Percentiles rank a stretch among this genome's conserved stretches.
Conservation (phyloP, 495 filamentous ascomycete species). For the Evernia prunastri region DNA sequence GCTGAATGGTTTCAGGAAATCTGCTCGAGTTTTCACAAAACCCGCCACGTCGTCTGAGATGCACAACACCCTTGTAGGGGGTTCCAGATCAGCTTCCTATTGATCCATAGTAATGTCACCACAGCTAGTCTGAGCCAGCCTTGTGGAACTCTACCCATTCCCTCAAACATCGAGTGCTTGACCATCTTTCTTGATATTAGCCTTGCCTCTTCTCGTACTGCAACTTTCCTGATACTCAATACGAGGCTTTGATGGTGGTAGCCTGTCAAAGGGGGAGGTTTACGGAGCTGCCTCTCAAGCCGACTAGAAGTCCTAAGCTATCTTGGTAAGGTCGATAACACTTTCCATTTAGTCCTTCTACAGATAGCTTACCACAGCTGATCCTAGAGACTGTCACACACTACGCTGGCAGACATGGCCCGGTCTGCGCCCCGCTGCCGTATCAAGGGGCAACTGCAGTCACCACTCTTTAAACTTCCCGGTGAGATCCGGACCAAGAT, state of each 20-base stretch:
- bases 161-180: not conserved
- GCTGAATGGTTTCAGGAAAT: not conserved
- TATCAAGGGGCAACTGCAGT: slow-evolving; percentile 22
- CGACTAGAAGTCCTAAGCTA: not conserved
- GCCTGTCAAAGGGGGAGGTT: not conserved
- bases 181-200: not conserved
- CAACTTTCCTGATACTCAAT: not conserved
- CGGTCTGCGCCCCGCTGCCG: slow-evolving; percentile 13
- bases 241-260: not conserved
- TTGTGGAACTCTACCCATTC: not conserved
- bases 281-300: not conserved
- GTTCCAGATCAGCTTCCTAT: not conserved
- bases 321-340: slow-evolving; percentile 5
- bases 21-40: not conserved
- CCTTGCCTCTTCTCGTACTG: not conserved
- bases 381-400: not conserved
- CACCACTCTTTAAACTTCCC: slow-evolving; percentile 35
- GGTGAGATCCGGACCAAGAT: slow-evolving; percentile 38
- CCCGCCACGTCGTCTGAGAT: not conserved
- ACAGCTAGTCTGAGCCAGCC: slow-evolving; percentile 1
- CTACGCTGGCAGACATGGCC: slow-evolving; percentile 1
- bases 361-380: not conserved
- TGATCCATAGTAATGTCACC: slow-evolving; percentile 1
- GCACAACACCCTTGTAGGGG: not conserved
- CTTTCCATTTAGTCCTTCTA: not conserved